Base-by-base conservation (phyloP, 2,329 filamentous ascomycete genomes). In the Beauveria caledonica region DNA sequence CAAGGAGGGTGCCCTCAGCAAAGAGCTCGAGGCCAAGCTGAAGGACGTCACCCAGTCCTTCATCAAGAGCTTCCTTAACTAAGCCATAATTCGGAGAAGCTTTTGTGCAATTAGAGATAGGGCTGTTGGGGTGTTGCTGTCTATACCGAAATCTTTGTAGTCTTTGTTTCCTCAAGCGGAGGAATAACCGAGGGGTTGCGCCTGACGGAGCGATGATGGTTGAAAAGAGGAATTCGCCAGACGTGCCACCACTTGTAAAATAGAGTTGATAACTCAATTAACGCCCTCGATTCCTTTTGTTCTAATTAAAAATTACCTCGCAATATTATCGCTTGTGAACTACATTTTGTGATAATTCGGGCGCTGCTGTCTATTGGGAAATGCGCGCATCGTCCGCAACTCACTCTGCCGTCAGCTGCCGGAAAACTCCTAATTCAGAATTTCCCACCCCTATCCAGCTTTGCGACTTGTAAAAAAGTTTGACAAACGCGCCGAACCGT, bases 1-100 rank as follows among this genome's bases (percentile, higher is more conserved):
- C 73, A 94, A 93, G 86, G 92, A 97, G 85, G 93, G 93, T 77
- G 84, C 90, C 66, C 79, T 99, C 76, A 94, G 89, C 88, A 97
- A 97, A 86, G 93, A 96, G 44, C 82, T 92, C 54, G 94, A 95
- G 83, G 81, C 78, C 67, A 89, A 85, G 82, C 80, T 95, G 73
- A 90, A 86, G 83, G 88, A 94, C 63, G 80, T 89, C 72, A 85
- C 91, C 71, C 65, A 70, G 70, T 82, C 73, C 77, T 97, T 97
- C 86, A 95, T 90, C 83, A 95, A 96, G 90, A 90, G 86, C 86
- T 97, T 97, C 86, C 71, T 79, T 17, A 59, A 59, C 57, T 59
- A 59, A 83, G 72, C 68, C 59, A 50, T 63, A 60, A 65, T 56
- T 65, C 66, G 66, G 62, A 64, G 66, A 64, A 64, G 66, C 64